These are phyloP conservation scores for Tulasnella calospora DNA, from an alignment of 768 basidiomycete genomes.

Conservation along the genomic window DNA sequence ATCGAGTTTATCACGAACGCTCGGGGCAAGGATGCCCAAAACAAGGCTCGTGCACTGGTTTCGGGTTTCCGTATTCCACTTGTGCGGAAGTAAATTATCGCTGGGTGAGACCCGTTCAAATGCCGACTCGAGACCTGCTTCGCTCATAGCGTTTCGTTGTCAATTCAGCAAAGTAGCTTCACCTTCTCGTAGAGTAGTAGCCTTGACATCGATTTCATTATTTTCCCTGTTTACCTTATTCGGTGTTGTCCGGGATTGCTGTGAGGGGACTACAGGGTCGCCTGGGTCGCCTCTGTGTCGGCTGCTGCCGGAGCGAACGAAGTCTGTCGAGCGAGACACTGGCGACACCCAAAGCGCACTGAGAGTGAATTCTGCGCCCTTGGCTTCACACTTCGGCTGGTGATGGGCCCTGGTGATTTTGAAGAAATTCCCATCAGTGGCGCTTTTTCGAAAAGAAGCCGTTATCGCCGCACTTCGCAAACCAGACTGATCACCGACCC, in stretches of 20 bases:
- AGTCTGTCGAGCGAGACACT: not conserved
- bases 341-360: not conserved
- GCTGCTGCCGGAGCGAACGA: not conserved
- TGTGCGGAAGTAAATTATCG: slow-evolving; percentile 36
- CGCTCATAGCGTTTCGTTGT: not conserved
- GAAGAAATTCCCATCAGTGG: not conserved
- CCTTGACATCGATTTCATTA: not conserved
- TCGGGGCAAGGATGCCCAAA: slow-evolving; percentile 82
- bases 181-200: not conserved
- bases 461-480: slow-evolving; percentile 5
- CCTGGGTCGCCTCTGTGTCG: not conserved
- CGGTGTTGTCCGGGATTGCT: not conserved
- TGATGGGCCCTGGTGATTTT: not conserved
- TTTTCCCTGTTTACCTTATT: slow-evolving; percentile 1
- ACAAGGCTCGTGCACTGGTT: slow-evolving; percentile 76
- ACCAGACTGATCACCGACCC: not conserved
- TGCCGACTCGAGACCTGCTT: not conserved
- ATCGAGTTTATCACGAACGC: slow-evolving; percentile 91
- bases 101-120: not conserved
- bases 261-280: not conserved
- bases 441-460: not conserved
- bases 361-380: not conserved
- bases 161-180: not conserved
- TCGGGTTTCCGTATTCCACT: slow-evolving; percentile 94
- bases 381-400: not conserved